Base-by-base conservation (phyloP, 495 filamentous ascomycete species). In the Penicillium dipodomyicola region DNA sequence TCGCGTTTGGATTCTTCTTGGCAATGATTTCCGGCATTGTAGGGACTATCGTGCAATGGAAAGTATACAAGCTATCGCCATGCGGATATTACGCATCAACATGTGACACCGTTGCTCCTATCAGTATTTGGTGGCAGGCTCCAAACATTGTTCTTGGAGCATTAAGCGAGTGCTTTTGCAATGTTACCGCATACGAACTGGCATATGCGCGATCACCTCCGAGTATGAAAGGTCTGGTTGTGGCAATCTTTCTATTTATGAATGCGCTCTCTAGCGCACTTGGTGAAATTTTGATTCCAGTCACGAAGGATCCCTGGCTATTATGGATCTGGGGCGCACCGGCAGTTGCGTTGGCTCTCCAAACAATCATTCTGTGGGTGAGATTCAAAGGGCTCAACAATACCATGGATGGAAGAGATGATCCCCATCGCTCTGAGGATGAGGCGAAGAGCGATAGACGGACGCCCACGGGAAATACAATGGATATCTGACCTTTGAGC, bases 121-220 rank as follows among this genome's bases (percentile, higher is more conserved):
- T 85, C 57, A 73, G 76, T 44, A 82, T 87, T 61, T 80, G 80
- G 63, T 74, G 79, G 62, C 77, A 84, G 77, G 25, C 80, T 61
- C 46, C 69, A 52, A 63, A 82, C 72, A 67, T 73, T 56, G 63
- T 79, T 70, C 63, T 85, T 63, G 72, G 79, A 15, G 87, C 84
- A 49, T 72, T 90, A 33, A 84, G 84, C 7, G 87, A 90, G 61
- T 78, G 86, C 57, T 88, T 90, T 58, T 77, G 82, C 58, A 85
- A 84, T 37, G 84, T 89, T 3, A 89, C 87, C 0, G 86, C 84
- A 0, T 84, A 87, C 61, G 87, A 87, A 64, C 81, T 89, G 60
- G 87, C 87, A 3, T 91, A 87, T 73, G 84, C 86, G 7, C 83
- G 87, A 25, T 82, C 87, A 0, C 87, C 87, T 0, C 69, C 79